Percentiles rank a stretch among this genome's conserved stretches.
phyloP scores from a whole-genome alignment of 202 grass and related monocot genomes.

The Setaria italica region DNA sequence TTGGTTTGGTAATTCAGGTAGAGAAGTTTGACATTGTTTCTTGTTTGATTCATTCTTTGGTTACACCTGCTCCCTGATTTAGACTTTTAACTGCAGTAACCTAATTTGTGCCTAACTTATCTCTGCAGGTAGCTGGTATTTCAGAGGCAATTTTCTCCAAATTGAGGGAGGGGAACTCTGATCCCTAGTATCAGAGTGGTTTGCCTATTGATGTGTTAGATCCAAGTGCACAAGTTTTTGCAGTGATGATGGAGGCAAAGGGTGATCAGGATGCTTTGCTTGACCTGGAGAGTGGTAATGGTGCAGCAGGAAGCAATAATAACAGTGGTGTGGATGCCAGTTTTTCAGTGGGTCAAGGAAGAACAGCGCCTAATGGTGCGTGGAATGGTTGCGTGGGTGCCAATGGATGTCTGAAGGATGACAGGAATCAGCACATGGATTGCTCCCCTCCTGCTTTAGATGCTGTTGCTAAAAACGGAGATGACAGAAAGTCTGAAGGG shows the following conservation, averaged over 20 bases:
- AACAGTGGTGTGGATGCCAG: slow-evolving; percentile 38
- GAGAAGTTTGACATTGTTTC: slow-evolving; percentile 27
- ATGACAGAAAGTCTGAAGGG: slow-evolving; percentile 52
- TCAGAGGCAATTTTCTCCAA: neutral
- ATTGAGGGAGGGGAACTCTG: neutral
- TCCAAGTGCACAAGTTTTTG: neutral
- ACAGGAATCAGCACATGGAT: slow-evolving; percentile 45
- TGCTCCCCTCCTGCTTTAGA: slow-evolving; percentile 31
- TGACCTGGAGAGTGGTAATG: slow-evolving; percentile 71
- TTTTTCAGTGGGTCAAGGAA: slow-evolving; percentile 41
- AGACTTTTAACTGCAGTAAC: slow-evolving; percentile 35
- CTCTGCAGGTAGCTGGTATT: slow-evolving; percentile 43
- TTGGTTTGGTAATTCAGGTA: slow-evolving; percentile 47
- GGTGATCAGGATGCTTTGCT: slow-evolving; percentile 51
- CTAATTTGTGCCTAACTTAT: slow-evolving; percentile 55
- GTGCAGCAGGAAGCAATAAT: slow-evolving; percentile 32
- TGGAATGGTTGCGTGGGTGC: slow-evolving; percentile 36
- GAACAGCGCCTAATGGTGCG: slow-evolving; percentile 29
- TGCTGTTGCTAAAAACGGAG: slow-evolving; percentile 44
- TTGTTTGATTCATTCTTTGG: slow-evolving; percentile 32
- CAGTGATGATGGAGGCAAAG: slow-evolving; percentile 59
- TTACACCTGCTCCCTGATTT: slow-evolving; percentile 1
- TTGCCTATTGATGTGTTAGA: slow-evolving; percentile 52
- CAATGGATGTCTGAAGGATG: slow-evolving; percentile 49
- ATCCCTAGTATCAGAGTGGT: slow-evolving; percentile 16